Evolutionary conservation across 2,329 filamentous ascomycete species (phyloP).

Genomic region (Colletotrichum sp.): DNA sequence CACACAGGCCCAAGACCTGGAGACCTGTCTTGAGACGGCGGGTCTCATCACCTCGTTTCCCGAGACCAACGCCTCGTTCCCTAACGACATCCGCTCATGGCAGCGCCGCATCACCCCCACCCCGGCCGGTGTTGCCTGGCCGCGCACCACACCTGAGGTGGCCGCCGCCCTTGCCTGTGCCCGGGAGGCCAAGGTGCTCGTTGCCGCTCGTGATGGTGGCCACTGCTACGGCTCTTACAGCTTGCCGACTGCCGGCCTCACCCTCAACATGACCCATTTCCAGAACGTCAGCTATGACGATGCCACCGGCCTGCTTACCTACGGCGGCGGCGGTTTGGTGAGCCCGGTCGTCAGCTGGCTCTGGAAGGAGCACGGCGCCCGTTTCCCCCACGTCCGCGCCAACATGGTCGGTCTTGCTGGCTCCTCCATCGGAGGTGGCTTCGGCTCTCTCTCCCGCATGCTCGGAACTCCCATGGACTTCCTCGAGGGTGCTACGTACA

Average conservation of each 20-base stretch:
- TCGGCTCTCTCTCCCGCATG: conserved; percentile 17
- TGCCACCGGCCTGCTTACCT: conserved; percentile 11
- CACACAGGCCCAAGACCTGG: not conserved
- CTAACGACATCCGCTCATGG: conserved; percentile 8
- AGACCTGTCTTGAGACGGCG: conserved; percentile 16
- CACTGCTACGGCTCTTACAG: conserved; percentile 19
- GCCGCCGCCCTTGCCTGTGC: conserved; percentile 18
- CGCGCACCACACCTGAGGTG: conserved; percentile 10
- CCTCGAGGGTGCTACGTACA: conserved; percentile 17
- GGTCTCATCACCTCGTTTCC: conserved; percentile 16
- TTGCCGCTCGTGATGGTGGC: conserved; percentile 14
- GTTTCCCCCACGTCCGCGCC: conserved; percentile 21
- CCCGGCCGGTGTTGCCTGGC: conserved; percentile 18
- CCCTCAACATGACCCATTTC: conserved; percentile 18
- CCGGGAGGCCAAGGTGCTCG: conserved; percentile 15
- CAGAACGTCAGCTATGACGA: conserved; percentile 13
- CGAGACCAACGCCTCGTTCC: conserved; percentile 15
- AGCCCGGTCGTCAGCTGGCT: conserved; percentile 18
- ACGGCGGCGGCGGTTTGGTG: conserved; percentile 13
- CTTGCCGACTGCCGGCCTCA: conserved; percentile 14
- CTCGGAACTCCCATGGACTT: conserved; percentile 20
- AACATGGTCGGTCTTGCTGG: conserved; percentile 17
- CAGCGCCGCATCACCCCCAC: conserved; percentile 18
- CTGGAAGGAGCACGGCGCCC: conserved; percentile 17
- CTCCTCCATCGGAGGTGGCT: conserved; percentile 20